A percentile compares a stretch with the other conserved stretches of the same genome.
These are phyloP conservation scores for Globisporangium alternatum DNA, from an alignment of 352 stramenopile species.

Conservation along the genomic window DNA sequence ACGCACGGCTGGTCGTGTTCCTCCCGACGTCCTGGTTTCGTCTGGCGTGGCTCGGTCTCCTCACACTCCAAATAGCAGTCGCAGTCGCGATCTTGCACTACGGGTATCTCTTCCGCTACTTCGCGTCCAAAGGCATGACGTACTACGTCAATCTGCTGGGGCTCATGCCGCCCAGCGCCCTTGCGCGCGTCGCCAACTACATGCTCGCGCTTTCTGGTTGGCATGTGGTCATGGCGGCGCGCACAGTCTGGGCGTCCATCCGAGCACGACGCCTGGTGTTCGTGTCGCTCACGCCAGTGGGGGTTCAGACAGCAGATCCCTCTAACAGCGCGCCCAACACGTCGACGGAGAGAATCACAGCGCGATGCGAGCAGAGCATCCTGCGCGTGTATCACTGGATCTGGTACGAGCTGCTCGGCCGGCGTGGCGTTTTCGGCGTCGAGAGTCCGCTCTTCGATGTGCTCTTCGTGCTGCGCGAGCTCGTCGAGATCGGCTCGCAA, in stretches of 20 bases:
- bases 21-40: slow-evolving; percentile 13
- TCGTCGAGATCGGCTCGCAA: slow-evolving; percentile 17
- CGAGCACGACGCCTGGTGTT: slow-evolving; percentile 4
- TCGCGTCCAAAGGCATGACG: slow-evolving; percentile 6
- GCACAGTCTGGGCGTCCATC: slow-evolving; percentile 8
- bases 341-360: neutral
- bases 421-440: slow-evolving; percentile 14
- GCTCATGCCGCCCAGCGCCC: neutral
- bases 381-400: slow-evolving; percentile 6
- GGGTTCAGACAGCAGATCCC: neutral
- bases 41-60: slow-evolving; percentile 2
- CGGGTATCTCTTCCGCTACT: slow-evolving; percentile 4
- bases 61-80: slow-evolving; percentile 5
- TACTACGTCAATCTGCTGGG: slow-evolving; percentile 10
- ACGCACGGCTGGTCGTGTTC: neutral
- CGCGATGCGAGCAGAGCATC: neutral
- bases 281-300: neutral
- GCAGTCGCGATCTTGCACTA: slow-evolving; percentile 4
- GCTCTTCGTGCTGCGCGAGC: slow-evolving; percentile 14
- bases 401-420: slow-evolving; percentile 15
- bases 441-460: slow-evolving; percentile 15
- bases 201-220: slow-evolving; percentile 7
- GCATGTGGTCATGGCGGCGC: slow-evolving; percentile 9
- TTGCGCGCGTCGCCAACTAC: neutral
- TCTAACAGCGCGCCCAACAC: neutral